Evolutionary conservation across 176 grass and related monocot genomes (phyloP).

Genomic region (Raddia distichophylla): DNA sequence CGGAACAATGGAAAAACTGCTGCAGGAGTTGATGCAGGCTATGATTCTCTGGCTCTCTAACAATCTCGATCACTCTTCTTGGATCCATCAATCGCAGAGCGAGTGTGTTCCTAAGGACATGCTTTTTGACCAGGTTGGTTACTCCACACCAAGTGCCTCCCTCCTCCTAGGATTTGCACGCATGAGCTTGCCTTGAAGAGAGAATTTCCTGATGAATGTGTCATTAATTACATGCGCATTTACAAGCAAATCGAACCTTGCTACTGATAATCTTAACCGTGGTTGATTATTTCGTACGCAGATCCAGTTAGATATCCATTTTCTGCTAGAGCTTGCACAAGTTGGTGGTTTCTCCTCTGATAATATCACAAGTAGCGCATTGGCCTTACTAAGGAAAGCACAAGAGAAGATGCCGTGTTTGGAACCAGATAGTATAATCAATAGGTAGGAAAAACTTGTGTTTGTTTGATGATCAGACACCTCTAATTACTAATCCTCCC

Average conservation of each 20-base stretch:
- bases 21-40: constrained; percentile 55
- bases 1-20: constrained; percentile 36
- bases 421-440: not conserved
- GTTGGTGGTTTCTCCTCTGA: constrained; percentile 47
- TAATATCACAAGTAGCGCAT: constrained; percentile 26
- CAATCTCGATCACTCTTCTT: constrained; percentile 30
- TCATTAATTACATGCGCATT: too few relatives aligned
- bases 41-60: constrained; percentile 45
- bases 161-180: not conserved
- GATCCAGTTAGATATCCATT: constrained; percentile 63
- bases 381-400: constrained; percentile 31
- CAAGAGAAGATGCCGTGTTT: not conserved
- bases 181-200: too few relatives aligned
- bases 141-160: not conserved
- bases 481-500: too few relatives aligned
- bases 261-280: not conserved
- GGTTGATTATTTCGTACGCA: not conserved
- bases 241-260: not conserved
- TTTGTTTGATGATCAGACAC: too few relatives aligned
- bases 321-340: constrained; percentile 51
- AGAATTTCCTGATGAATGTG: too few relatives aligned
- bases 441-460: constrained; percentile 15
- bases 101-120: constrained; percentile 17
- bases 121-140: constrained; percentile 40
- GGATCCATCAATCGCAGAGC: constrained; percentile 36